These are phyloP conservation scores for Cicer chorassanicum DNA, from an alignment of 306 rosid genomes.

Conservation along the genomic window DNA sequence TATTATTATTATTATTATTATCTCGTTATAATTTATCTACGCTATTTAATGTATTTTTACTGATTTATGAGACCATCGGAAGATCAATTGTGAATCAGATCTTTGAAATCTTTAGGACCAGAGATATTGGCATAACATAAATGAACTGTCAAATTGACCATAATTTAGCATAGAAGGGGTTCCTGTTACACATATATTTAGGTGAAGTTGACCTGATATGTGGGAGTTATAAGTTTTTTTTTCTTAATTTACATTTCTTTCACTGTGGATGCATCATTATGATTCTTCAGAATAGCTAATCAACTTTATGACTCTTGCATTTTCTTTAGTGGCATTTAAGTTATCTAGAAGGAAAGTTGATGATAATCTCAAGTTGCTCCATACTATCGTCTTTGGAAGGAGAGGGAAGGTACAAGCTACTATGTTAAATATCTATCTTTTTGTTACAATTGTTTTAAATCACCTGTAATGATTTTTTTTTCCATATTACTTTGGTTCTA, in stretches of 20 bases:
- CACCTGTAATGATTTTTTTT: slow-evolving; percentile 22
- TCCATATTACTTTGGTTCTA: neutral
- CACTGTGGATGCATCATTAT: slow-evolving; percentile 28
- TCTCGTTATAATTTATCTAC: slow-evolving; percentile 1
- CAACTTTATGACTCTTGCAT: slow-evolving; percentile 29
- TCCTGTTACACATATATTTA: neutral
- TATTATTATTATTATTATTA: neutral
- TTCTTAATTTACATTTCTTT: slow-evolving; percentile 4
- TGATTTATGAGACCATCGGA: slow-evolving; percentile 6
- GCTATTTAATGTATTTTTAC: slow-evolving; percentile 16
- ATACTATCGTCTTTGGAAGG: slow-evolving; percentile 89
- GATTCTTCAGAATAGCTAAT: slow-evolving; percentile 30
- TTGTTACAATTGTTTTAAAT: slow-evolving; percentile 21
- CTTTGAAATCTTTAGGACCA: slow-evolving; percentile 19
- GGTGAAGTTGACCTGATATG: slow-evolving; percentile 21
- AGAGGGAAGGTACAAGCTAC: slow-evolving; percentile 84
- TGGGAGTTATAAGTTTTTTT: neutral
- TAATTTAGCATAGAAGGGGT: slow-evolving; percentile 3
- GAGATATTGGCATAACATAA: neutral
- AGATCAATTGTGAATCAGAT: neutral
- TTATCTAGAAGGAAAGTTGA: slow-evolving; percentile 84
- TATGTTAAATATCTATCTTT: slow-evolving; percentile 25
- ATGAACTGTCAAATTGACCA: slow-evolving; percentile 15
- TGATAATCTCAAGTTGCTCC: slow-evolving; percentile 85
- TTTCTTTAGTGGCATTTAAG: slow-evolving; percentile 78